Base-by-base conservation (phyloP, 371 early-diverging fungal species). In the Mucor circinelloides region DNA sequence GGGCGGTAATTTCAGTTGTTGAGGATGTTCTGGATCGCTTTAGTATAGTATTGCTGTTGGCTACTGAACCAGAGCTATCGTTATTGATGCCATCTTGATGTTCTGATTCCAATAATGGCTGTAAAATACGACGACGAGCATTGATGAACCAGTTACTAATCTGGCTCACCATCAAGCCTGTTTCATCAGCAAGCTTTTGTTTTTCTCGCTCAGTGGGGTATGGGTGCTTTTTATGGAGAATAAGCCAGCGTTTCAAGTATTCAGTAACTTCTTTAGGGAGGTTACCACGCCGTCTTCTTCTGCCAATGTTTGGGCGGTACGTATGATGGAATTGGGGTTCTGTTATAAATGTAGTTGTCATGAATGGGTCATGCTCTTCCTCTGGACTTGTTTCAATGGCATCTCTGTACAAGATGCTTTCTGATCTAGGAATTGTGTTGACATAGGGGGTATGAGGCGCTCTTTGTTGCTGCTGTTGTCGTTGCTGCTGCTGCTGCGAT, bases 71-170 rank as follows among this genome's bases (percentile, higher is more conserved):
- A 17, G 40, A 40, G 40, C 40, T 25, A 23, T 27, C 23, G 3
- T 25, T 52, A 25, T 23, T 52, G 27, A 13, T 9, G 17, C 17
- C 32, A 32, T 56, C 31, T n/a, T 56, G 55, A 25, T 66, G 67
- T 61, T 81, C 81, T 1, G 79, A 77, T 58, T 81, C 79, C 6
- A 81, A 46, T 60, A 84, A 64, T 38, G 81, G 89, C 52, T 88
- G 87, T 36, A 88, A 44, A 21, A 86, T 86, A 27, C 95, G 82
- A 38, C 95, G 79, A 5, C 95, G 71, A 4, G 94, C 94, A 76
- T 95, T 95, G 62, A 95, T 93, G 68, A 95, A 95, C 95, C 95
- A 95, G 71, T 95, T 93, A 56, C 91, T 93, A 60, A 94, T 90
- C 75, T 95, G 95, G 54, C 87, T 90, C 54, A 90, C 77, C 6